phyloP scores from a whole-genome alignment of 768 basidiomycete species.

The Collybiopsis confluens region DNA sequence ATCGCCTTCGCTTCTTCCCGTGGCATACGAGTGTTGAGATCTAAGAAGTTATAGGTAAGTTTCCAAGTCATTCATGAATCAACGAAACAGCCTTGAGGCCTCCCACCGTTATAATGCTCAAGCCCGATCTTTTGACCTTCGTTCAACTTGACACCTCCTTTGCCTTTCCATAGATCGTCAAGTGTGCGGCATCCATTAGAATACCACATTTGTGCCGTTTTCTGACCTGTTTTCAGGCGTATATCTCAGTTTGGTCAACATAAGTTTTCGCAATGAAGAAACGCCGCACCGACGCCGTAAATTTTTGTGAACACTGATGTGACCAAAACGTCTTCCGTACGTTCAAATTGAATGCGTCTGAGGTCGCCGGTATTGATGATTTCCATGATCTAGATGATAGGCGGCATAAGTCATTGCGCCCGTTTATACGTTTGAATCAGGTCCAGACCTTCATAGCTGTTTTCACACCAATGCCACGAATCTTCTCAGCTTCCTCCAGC shows the following conservation, averaged over 20 bases:
- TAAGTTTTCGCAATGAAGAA: neutral
- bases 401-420: no score
- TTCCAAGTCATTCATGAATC: neutral
- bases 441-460: constrained; percentile 64
- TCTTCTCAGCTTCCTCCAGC: constrained; percentile 51
- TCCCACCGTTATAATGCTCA: constrained; percentile 62
- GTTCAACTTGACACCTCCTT: constrained; percentile 57
- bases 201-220: constrained; percentile 72
- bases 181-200: constrained; percentile 71
- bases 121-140: constrained; percentile 64
- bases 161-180: constrained; percentile 61
- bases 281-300: constrained; percentile 70
- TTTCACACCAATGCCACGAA: constrained; percentile 67
- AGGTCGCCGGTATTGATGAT: constrained; percentile 74
- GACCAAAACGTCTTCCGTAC: constrained; percentile 52
- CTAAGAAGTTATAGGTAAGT: constrained; percentile 28
- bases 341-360: constrained; percentile 62
- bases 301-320: constrained; percentile 68
- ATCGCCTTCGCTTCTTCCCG: constrained; percentile 73
- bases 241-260: no score
- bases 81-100: neutral
- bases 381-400: constrained; percentile 65
- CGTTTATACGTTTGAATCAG: neutral
- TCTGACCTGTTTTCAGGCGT: constrained; percentile 61
- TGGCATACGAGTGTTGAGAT: constrained; percentile 85